These are phyloP conservation scores for Juglanconis sp. DNA, from an alignment of 2,329 filamentous ascomycete species.

Conservation along the genomic window DNA sequence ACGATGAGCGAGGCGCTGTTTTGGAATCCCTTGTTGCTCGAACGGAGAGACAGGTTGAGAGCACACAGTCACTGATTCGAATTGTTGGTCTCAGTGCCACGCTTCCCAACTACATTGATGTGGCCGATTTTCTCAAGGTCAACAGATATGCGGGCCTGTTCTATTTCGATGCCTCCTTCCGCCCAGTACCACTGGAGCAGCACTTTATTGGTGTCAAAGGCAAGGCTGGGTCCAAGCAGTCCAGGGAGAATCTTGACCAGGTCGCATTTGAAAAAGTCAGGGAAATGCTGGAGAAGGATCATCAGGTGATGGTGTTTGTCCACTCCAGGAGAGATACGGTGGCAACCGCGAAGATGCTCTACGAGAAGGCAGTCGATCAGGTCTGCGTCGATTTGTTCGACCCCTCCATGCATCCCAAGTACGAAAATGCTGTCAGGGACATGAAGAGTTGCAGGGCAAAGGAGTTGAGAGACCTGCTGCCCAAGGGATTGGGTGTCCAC, in stretches of 20 bases:
- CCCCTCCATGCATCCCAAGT: constrained; percentile 72
- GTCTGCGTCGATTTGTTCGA: constrained; percentile 80
- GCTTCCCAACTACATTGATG: constrained; percentile 92
- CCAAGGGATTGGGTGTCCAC: constrained; percentile 90
- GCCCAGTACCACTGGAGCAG: constrained; percentile 92
- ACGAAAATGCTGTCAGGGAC: constrained; percentile 75
- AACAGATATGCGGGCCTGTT: constrained; percentile 91
- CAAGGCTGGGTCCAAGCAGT: constrained; percentile 76
- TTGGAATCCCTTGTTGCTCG: constrained; percentile 93
- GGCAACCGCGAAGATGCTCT: constrained; percentile 78
- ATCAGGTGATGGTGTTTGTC: constrained; percentile 99
- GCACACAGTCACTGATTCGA: constrained; percentile 93
- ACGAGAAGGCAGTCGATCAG: constrained; percentile 81
- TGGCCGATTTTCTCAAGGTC: constrained; percentile 94
- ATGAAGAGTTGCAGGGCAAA: constrained; percentile 82
- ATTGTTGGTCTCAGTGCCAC: constrained; percentile 95
- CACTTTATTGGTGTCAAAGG: constrained; percentile 97
- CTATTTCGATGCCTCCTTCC: constrained; percentile 95
- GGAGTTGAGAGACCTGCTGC: constrained; percentile 83
- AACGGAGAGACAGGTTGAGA: constrained; percentile 95
- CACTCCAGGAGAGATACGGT: constrained; percentile 95
- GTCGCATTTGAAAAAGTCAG: constrained; percentile 91
- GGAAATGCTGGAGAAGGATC: constrained; percentile 86
- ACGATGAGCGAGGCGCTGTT: constrained; percentile 94
- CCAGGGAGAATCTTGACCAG: constrained; percentile 83